Evolutionary conservation across 2,329 filamentous ascomycete genomes (phyloP).

Genomic region (Pseudogymnoascus sp.): DNA sequence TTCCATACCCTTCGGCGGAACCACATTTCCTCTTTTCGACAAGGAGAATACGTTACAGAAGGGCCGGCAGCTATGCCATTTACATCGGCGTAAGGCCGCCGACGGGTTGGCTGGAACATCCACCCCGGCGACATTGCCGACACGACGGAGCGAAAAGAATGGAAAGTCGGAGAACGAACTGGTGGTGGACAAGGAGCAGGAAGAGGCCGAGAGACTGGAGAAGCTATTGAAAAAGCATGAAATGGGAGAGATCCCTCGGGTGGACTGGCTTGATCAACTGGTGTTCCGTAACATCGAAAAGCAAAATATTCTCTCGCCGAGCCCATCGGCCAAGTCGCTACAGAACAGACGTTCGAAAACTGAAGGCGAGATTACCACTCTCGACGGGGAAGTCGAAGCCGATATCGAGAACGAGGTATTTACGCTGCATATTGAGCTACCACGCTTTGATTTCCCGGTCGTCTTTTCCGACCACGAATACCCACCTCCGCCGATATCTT

Average conservation of each 20-base stretch:
- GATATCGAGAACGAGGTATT: constrained; percentile 52
- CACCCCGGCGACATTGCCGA: constrained; percentile 62
- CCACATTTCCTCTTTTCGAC: constrained; percentile 87
- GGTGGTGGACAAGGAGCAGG: constrained; percentile 57
- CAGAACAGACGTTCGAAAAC: constrained; percentile 38
- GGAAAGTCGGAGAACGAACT: constrained; percentile 40
- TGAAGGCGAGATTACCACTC: constrained; percentile 29
- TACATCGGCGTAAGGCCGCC: constrained; percentile 74
- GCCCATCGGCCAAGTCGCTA: constrained; percentile 52
- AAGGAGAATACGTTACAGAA: constrained; percentile 84
- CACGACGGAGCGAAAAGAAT: constrained; percentile 43
- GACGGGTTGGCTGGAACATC: constrained; percentile 75
- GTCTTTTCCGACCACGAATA: constrained; percentile 96
- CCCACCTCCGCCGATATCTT: constrained; percentile 71
- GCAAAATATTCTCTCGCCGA: constrained; percentile 56
- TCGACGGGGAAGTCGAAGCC: constrained; percentile 32
- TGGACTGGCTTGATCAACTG: constrained; percentile 92
- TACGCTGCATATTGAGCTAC: constrained; percentile 81
- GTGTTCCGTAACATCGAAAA: constrained; percentile 89
- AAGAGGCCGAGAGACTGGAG: constrained; percentile 84
- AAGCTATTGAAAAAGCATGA: constrained; percentile 94
- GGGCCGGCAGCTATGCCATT: constrained; percentile 80
- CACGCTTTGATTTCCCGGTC: constrained; percentile 89
- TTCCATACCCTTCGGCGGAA: constrained; percentile 87
- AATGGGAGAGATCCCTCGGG: constrained; percentile 87